Conservation (phyloP, 129 eudicot genomes). For the Erigeron canadensis region DNA sequence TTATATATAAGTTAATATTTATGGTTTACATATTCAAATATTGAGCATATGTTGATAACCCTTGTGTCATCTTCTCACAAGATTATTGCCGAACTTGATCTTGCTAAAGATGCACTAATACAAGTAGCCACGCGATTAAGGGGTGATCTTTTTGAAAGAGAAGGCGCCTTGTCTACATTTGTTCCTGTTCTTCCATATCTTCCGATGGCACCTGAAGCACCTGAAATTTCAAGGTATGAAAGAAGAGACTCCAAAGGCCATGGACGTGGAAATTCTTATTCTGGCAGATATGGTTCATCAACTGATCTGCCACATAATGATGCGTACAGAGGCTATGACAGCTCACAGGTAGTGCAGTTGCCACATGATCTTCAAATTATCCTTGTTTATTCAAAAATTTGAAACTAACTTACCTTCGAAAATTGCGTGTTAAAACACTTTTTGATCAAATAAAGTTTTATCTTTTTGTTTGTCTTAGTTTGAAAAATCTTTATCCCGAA, state of each 20-base stretch:
- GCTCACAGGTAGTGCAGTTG: conserved; percentile 43
- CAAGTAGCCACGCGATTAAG: conserved; percentile 73
- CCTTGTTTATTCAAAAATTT: not conserved
- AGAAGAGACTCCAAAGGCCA: conserved; percentile 58
- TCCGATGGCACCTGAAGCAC: conserved; percentile 44
- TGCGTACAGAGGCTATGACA: conserved; percentile 50
- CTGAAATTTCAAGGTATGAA: conserved; percentile 55
- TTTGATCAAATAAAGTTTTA: too few relatives aligned
- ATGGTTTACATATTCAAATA: not conserved
- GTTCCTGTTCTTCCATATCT: conserved; percentile 80
- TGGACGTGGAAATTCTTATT: conserved; percentile 38
- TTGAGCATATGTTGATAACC: conserved; percentile 3
- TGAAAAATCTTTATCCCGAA: not conserved
- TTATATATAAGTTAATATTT: not conserved
- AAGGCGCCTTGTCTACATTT: conserved; percentile 60
- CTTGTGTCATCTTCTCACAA: conserved; percentile 18
- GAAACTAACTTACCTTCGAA: not conserved
- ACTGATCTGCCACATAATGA: conserved; percentile 53
- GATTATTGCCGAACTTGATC: conserved; percentile 81
- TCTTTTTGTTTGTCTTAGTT: not conserved
- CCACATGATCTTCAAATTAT: not conserved
- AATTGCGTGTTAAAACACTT: too few relatives aligned
- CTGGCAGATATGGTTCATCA: conserved; percentile 47
- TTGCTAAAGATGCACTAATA: conserved; percentile 67
- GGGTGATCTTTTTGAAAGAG: conserved; percentile 79